Conservation (phyloP, 495 filamentous ascomycete genomes). For the Aspergillus olivimuriae region DNA sequence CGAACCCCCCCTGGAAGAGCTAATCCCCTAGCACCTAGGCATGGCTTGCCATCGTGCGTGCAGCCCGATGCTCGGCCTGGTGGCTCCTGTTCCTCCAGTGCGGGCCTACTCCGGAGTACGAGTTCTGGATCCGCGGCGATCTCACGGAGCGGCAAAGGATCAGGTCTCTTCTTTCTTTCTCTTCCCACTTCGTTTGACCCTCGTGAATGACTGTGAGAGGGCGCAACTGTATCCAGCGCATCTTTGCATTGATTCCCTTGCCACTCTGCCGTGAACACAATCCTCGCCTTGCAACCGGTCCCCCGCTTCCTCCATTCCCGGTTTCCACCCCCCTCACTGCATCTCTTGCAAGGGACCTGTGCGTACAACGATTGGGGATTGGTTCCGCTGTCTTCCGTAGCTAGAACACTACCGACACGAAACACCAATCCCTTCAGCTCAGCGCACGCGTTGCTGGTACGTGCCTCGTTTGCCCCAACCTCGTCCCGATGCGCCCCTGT, state of each 20-base stretch:
- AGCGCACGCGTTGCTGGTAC: too few relatives aligned
- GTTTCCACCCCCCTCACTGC: conserved; percentile 1
- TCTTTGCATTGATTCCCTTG: too few relatives aligned
- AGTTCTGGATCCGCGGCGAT: too few relatives aligned
- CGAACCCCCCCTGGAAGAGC: conserved; percentile 32
- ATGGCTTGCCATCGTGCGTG: conserved; percentile 20
- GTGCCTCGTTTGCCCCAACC: conserved; percentile 1
- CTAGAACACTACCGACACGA: too few relatives aligned
- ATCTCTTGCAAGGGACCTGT: not conserved
- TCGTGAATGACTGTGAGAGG: conserved; percentile 11
- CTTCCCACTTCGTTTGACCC: too few relatives aligned
- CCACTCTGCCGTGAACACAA: not conserved
- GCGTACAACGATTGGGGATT: not conserved
- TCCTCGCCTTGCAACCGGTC: conserved; percentile 1
- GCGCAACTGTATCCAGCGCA: too few relatives aligned
- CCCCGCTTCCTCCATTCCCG: not conserved
- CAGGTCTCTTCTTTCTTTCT: too few relatives aligned
- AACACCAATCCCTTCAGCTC: too few relatives aligned
- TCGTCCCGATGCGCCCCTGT: not conserved
- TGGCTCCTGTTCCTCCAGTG: too few relatives aligned
- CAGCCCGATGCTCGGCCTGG: conserved; percentile 7
- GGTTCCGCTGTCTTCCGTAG: too few relatives aligned
- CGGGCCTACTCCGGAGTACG: too few relatives aligned
- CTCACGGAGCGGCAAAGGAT: too few relatives aligned
- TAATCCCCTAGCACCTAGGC: conserved; percentile 14